Base-by-base conservation (phyloP, 176 grass and related monocot genomes). In the Aegilops sharonensis region DNA sequence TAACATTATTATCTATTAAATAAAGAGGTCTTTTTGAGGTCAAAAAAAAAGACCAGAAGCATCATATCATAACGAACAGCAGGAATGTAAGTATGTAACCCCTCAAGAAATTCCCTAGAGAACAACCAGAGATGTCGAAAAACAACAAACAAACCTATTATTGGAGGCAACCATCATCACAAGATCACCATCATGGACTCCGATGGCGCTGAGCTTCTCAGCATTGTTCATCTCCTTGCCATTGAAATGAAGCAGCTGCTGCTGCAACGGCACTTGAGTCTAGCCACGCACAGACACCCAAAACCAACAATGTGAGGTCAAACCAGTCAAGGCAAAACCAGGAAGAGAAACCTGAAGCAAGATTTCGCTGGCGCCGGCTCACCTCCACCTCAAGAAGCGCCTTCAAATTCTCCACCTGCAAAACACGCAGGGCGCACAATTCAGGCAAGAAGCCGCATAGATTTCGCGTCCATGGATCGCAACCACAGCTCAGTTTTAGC, bases 301-400 rank as follows among this genome's bases (percentile, higher is more conserved):
- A 77, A 79, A 81, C 43, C 40, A 86, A 59, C 80, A 83, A 97
- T 86, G 76, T 85, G 29, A 88, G 87, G 79, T 31, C 68, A 87
- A 81, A 66, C n/a, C 50, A 52, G 13, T 48, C 50, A 29, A 52
- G 27, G 57, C 68, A 69, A 78, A 59, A 23, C 40, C 54, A 30
- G 0, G 0, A 64, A 30, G 17, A 61, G 57, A 67, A 73, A 75
- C 8, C 18, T 63, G 61, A 81, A 40, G 34, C 15, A 40, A 60
- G 35, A 75, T 52, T 23, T 3, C 5, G 1, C 65, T 79, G 39
- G 18, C 14, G 10, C n/a, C 23, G 17, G 70, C 79, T 88, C 81
- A 98, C 97, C 97, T 98, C 97, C 70, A 98, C 97, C 85, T 98
- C 97, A 35, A 98, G 87, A 29, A 98, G 88, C 17, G 94, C 97